These are phyloP conservation scores for Paecilomyces formosus DNA, from an alignment of 2,329 filamentous ascomycete species.

Conservation along the genomic window DNA sequence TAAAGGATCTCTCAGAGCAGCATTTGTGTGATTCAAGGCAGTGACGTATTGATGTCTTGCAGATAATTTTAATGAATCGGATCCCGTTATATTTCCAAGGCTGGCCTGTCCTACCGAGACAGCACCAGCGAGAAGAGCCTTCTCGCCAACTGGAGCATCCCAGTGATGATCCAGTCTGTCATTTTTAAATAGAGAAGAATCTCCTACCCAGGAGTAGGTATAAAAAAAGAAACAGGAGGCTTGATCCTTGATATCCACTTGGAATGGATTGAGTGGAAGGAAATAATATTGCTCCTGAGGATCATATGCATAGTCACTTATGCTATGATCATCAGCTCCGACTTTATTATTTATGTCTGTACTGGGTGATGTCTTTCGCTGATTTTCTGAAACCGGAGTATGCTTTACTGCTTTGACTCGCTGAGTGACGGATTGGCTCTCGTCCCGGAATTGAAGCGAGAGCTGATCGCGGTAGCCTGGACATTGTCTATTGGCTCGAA, in stretches of 20 bases:
- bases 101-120: slow-evolving; percentile 54
- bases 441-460: slow-evolving; percentile 59
- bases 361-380: slow-evolving; percentile 6
- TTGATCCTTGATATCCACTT: slow-evolving; percentile 9
- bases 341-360: neutral
- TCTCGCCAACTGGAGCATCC: slow-evolving; percentile 15
- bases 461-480: slow-evolving; percentile 59
- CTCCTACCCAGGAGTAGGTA: slow-evolving; percentile 23
- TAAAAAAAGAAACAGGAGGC: slow-evolving; percentile 27
- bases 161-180: slow-evolving; percentile 15
- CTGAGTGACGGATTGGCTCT: slow-evolving; percentile 55
- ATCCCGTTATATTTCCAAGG: slow-evolving; percentile 48
- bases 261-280: neutral
- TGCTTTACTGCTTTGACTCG: slow-evolving; percentile 36
- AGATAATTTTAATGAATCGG: slow-evolving; percentile 38
- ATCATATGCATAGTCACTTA: slow-evolving; percentile 1
- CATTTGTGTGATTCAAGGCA: slow-evolving; percentile 41
- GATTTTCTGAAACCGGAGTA: slow-evolving; percentile 1
- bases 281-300: neutral
- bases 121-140: slow-evolving; percentile 41
- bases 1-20: slow-evolving; percentile 22
- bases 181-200: slow-evolving; percentile 17
- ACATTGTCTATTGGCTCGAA: slow-evolving; percentile 52
- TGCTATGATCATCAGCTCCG: neutral
- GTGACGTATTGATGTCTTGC: slow-evolving; percentile 49